Evolutionary conservation across 1,139 yeast genomes (phyloP).

Genomic region (Sugiyamaella xylanicola): DNA sequence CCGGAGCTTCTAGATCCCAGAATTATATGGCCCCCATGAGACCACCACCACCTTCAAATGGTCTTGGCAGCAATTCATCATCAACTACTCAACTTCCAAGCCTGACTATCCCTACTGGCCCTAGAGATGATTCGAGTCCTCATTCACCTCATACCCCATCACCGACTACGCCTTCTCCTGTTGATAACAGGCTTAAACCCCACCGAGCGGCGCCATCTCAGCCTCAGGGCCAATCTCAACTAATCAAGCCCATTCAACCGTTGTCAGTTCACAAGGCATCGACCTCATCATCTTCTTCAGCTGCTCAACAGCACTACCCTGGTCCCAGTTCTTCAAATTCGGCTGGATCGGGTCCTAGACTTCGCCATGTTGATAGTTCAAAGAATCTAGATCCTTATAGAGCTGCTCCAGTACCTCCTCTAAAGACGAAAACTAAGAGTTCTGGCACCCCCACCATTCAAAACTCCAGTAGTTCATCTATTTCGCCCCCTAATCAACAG

Average conservation of each 20-base stretch:
- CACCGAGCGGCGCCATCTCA: constrained; percentile 26
- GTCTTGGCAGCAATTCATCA: neutral
- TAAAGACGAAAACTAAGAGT: constrained; percentile 25
- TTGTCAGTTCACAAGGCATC: constrained; percentile 22
- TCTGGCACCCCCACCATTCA: neutral
- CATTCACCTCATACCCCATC: constrained; percentile 6
- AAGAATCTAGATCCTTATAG: constrained; percentile 15
- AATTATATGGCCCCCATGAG: constrained; percentile 35
- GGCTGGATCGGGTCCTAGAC: neutral
- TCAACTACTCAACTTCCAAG: constrained; percentile 9
- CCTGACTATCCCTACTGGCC: constrained; percentile 9
- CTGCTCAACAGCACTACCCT: constrained; percentile 9
- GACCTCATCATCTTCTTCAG: neutral
- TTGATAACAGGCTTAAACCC: constrained; percentile 19
- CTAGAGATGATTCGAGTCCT: neutral
- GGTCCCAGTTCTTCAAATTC: neutral
- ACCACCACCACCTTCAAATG: constrained; percentile 38
- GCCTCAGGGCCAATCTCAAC: constrained; percentile 22
- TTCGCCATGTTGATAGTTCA: constrained; percentile 3
- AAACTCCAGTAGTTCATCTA: neutral
- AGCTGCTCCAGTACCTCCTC: constrained; percentile 26
- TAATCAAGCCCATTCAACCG: constrained; percentile 22
- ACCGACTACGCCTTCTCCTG: constrained; percentile 7
- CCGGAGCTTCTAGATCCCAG: constrained; percentile 31
- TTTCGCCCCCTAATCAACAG: constrained; percentile 17